These are phyloP conservation scores for Hypocrella siamensis DNA, from an alignment of 2,329 filamentous ascomycete species.

Conservation along the genomic window DNA sequence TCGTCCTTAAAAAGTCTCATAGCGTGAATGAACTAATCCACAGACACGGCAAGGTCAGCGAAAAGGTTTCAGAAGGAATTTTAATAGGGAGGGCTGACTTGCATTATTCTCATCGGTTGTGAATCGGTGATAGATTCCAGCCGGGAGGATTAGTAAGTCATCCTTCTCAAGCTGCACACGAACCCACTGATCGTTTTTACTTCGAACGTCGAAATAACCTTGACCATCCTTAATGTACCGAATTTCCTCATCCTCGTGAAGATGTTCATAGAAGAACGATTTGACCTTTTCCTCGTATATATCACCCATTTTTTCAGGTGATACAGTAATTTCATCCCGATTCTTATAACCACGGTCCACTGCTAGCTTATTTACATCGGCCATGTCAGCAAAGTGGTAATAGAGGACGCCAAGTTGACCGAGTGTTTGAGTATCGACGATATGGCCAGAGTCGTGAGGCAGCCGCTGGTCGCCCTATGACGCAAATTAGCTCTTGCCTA, in stretches of 20 bases:
- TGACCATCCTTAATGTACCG: slow-evolving; percentile 78
- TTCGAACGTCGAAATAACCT: slow-evolving; percentile 88
- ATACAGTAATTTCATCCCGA: slow-evolving; percentile 84
- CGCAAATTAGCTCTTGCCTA: no score
- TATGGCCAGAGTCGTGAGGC: slow-evolving; percentile 69
- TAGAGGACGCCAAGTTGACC: slow-evolving; percentile 66
- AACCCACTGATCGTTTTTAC: slow-evolving; percentile 74
- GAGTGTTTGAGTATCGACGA: slow-evolving; percentile 51
- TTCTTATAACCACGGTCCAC: slow-evolving; percentile 73
- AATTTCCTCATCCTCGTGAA: slow-evolving; percentile 98
- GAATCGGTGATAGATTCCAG: slow-evolving; percentile 94
- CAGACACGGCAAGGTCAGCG: background rate
- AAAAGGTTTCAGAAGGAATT: background rate
- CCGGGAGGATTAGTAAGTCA: slow-evolving; percentile 84
- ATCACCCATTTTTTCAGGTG: slow-evolving; percentile 69
- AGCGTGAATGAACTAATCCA: slow-evolving; percentile 76
- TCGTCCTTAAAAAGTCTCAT: slow-evolving; percentile 97
- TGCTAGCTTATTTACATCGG: slow-evolving; percentile 60
- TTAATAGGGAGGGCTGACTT: slow-evolving; percentile 17
- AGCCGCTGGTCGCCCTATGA: slow-evolving; percentile 92
- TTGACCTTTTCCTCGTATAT: slow-evolving; percentile 89
- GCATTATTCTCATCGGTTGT: slow-evolving; percentile 88
- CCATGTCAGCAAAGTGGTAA: slow-evolving; percentile 47
- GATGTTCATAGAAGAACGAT: slow-evolving; percentile 83
- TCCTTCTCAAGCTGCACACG: slow-evolving; percentile 69